These are phyloP conservation scores for Pestalotiopsis sp. DNA, from an alignment of 2,329 filamentous ascomycete species.

Conservation along the genomic window DNA sequence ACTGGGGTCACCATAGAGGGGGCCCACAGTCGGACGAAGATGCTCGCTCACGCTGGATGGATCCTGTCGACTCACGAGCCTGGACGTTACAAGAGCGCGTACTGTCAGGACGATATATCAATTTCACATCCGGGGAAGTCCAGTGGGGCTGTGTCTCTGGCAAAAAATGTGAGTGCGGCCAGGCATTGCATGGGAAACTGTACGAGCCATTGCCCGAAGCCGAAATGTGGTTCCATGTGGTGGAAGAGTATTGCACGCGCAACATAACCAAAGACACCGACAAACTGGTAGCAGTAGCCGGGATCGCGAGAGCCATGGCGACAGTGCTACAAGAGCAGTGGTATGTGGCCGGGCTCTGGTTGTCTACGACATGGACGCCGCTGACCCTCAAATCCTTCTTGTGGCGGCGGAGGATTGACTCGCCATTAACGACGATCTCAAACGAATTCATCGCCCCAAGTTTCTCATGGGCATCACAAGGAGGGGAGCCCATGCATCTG, in stretches of 20 bases:
- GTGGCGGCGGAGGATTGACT: background rate
- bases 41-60: background rate
- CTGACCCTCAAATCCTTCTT: background rate
- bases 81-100: slow-evolving; percentile 14
- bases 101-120: slow-evolving; percentile 4
- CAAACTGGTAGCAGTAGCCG: background rate
- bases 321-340: background rate
- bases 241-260: background rate
- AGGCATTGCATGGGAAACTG: background rate
- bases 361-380: background rate
- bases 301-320: background rate
- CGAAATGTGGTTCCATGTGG: background rate
- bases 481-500: too few relatives aligned
- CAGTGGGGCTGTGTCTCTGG: slow-evolving; percentile 13
- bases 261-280: background rate
- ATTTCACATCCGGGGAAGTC: slow-evolving; percentile 12
- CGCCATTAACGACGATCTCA: background rate
- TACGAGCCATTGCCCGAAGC: background rate
- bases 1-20: slow-evolving; percentile 14
- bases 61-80: slow-evolving; percentile 9
- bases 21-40: background rate
- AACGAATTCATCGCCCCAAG: slow-evolving; percentile 4
- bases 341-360: slow-evolving; percentile 12
- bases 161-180: background rate
- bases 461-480: too few relatives aligned